phyloP scores from a whole-genome alignment of 306 rosid species.

The Inga laurina region DNA sequence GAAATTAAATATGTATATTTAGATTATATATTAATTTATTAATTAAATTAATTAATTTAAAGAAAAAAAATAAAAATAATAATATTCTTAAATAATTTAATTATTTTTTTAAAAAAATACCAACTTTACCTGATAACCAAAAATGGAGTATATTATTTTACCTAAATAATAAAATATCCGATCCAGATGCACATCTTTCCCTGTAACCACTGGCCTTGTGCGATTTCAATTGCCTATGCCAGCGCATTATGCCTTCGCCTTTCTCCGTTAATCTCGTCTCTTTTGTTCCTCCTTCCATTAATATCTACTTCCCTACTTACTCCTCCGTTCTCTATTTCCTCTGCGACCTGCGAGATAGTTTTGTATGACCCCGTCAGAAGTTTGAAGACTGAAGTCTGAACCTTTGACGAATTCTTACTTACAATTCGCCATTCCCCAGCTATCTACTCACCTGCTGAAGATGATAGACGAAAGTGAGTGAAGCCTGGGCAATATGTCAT shows the following conservation, averaged over 20 bases:
- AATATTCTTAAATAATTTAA: no score
- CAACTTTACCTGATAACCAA: no score
- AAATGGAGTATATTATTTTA: no score
- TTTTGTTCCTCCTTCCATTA: background rate
- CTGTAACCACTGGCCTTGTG: background rate
- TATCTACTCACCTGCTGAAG: background rate
- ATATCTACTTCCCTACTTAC: background rate
- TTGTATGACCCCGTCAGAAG: background rate
- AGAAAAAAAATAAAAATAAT: no score
- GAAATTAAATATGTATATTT: no score
- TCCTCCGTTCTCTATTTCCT: background rate
- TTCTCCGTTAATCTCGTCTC: background rate
- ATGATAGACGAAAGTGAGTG: constrained; percentile 11
- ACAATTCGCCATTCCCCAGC: background rate
- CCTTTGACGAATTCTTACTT: background rate
- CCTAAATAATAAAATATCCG: background rate
- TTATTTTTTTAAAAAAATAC: no score
- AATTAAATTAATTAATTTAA: no score
- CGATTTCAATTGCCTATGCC: background rate
- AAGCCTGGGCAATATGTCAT: background rate
- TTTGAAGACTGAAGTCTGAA: background rate
- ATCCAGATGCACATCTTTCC: background rate
- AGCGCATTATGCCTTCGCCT: background rate
- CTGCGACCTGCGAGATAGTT: background rate
- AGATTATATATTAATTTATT: no score